These are phyloP conservation scores for Stereum hirsutum DNA, from an alignment of 1,284 basidiomycete genomes.

Conservation along the genomic window DNA sequence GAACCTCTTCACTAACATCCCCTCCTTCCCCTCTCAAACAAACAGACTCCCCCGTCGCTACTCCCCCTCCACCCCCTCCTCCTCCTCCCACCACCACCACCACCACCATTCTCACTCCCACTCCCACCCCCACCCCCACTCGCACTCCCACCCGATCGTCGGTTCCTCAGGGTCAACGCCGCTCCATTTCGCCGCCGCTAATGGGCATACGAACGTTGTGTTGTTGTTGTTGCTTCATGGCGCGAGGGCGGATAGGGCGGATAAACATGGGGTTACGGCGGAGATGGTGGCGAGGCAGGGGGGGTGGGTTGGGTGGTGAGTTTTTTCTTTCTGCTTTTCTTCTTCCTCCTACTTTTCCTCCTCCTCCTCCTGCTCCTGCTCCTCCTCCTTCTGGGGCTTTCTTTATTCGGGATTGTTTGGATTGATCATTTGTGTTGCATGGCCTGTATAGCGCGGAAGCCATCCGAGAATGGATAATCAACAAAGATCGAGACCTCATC, in stretches of 20 bases:
- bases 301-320: conserved; percentile 59
- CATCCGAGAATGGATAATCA: conserved; percentile 42
- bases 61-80: conserved; percentile 75
- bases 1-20: neutral
- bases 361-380: too few species aligned
- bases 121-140: conserved; percentile 63
- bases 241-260: conserved; percentile 66
- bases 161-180: conserved; percentile 83
- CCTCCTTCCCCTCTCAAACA: neutral
- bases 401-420: too few species aligned
- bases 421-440: too few species aligned
- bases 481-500: conserved; percentile 49
- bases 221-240: conserved; percentile 73
- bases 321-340: too few species aligned
- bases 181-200: conserved; percentile 91
- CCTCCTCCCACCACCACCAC: conserved; percentile 49
- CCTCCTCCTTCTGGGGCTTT: too few species aligned
- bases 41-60: conserved; percentile 24
- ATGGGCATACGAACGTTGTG: conserved; percentile 74
- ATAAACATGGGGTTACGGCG: conserved; percentile 84
- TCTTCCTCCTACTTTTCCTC: too few species aligned
- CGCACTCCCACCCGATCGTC: conserved; percentile 55
- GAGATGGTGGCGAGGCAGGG: conserved; percentile 62
- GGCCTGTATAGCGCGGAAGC: too few species aligned
- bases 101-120: conserved; percentile 73